These are phyloP conservation scores for Coniferiporia weirii DNA, from an alignment of 1,284 basidiomycete species.

Conservation along the genomic window DNA sequence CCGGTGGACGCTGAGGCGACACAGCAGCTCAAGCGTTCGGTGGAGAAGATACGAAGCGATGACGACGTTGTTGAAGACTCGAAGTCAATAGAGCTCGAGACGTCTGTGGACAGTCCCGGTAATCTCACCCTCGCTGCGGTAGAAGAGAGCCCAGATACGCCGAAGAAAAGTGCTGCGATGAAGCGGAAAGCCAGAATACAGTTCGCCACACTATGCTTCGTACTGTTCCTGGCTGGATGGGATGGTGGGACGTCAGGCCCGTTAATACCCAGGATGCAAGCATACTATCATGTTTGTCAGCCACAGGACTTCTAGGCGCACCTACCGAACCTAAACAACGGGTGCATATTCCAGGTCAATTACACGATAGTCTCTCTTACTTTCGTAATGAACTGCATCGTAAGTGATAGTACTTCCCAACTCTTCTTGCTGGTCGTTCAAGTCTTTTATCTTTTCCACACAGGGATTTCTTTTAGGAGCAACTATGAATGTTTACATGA, in stretches of 20 bases:
- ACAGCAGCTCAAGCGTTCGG: neutral
- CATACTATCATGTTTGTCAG: conserved; percentile 12
- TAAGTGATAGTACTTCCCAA: neutral
- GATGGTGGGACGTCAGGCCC: conserved; percentile 16
- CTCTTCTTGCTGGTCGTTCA: neutral
- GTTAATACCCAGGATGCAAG: conserved; percentile 14
- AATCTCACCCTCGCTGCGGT: neutral
- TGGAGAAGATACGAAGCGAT: neutral
- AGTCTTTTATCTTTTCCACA: neutral
- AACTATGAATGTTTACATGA: conserved; percentile 27
- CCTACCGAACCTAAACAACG: neutral
- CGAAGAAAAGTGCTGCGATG: conserved; percentile 4
- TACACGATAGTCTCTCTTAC: conserved; percentile 15
- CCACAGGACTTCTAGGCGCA: neutral
- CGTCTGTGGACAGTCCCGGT: neutral
- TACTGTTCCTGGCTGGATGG: conserved; percentile 18
- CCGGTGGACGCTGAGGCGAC: neutral
- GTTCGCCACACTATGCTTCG: conserved; percentile 13
- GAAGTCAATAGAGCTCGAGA: neutral
- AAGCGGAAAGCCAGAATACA: conserved; percentile 13
- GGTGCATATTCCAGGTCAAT: conserved; percentile 8
- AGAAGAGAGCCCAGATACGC: neutral
- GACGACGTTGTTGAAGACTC: neutral
- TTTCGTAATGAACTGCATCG: conserved; percentile 15
- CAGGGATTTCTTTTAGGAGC: conserved; percentile 19